Conservation (phyloP, 2,329 filamentous ascomycete genomes). For the Amphichorda felina region DNA sequence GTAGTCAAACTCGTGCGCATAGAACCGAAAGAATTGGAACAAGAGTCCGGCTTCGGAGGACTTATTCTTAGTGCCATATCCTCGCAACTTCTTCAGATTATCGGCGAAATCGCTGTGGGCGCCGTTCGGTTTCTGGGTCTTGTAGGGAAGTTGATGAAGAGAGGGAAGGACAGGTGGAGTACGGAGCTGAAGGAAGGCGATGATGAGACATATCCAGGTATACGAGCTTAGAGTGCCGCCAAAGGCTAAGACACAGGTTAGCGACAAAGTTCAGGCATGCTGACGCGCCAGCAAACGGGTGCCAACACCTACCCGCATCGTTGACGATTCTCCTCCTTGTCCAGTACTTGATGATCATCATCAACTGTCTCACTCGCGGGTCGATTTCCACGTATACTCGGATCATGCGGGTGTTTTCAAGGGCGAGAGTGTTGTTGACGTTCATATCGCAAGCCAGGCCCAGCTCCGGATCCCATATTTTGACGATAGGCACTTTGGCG, state of each 20-base stretch:
- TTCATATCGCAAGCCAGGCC: conserved; percentile 93
- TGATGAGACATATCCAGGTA: conserved; percentile 97
- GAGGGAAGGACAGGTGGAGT: conserved; percentile 75
- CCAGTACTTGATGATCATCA: conserved; percentile 98
- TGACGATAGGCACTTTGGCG: conserved; percentile 96
- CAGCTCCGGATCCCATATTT: conserved; percentile 94
- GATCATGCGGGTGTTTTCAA: conserved; percentile 97
- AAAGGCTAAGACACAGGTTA: conserved; percentile 46
- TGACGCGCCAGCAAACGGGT: not conserved
- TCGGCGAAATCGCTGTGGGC: conserved; percentile 73
- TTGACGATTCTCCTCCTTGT: conserved; percentile 87
- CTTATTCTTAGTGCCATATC: conserved; percentile 68
- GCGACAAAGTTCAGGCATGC: conserved; percentile 1
- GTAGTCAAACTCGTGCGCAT: conserved; percentile 88
- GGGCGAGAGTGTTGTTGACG: conserved; percentile 88
- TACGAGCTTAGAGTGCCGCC: conserved; percentile 95
- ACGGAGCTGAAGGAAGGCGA: conserved; percentile 87
- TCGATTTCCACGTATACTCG: conserved; percentile 93
- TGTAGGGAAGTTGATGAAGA: conserved; percentile 56
- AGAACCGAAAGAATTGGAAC: conserved; percentile 92
- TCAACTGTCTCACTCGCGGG: conserved; percentile 76
- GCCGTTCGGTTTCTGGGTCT: conserved; percentile 45
- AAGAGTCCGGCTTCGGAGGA: conserved; percentile 76
- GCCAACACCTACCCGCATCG: conserved; percentile 61
- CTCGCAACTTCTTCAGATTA: conserved; percentile 61